Percentiles rank a stretch among this genome's conserved stretches.
Conservation (phyloP, 164 flowering plant genomes). For the Stephania cephalantha region DNA sequence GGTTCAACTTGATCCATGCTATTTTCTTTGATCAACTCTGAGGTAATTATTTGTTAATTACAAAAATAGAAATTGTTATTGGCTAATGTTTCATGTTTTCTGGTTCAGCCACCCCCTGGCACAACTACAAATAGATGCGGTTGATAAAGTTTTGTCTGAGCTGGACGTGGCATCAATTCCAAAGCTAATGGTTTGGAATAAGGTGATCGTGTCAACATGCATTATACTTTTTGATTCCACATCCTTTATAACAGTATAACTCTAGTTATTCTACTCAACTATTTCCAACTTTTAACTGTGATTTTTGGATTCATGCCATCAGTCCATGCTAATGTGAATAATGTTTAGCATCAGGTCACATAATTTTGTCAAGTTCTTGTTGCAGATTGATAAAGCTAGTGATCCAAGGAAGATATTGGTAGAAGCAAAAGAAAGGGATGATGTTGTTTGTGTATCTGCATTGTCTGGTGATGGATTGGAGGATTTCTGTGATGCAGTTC, state of each 20-base stretch:
- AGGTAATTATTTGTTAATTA: conserved; percentile 4
- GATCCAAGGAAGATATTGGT: conserved; percentile 52
- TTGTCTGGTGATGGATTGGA: conserved; percentile 64
- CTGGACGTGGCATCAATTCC: conserved; percentile 75
- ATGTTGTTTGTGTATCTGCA: conserved; percentile 77
- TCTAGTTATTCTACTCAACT: background rate
- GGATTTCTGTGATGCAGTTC: conserved; percentile 71
- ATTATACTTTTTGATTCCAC: background rate
- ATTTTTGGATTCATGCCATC: background rate
- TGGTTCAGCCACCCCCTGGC: conserved; percentile 78
- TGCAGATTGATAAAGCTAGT: conserved; percentile 69
- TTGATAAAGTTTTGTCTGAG: conserved; percentile 77
- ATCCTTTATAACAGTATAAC: background rate
- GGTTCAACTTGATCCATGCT: conserved; percentile 35
- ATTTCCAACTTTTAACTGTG: background rate
- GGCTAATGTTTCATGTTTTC: conserved; percentile 10
- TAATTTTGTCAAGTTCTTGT: conserved; percentile 7
- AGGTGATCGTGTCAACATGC: conserved; percentile 37
- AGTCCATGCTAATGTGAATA: background rate
- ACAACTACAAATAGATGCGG: conserved; percentile 82
- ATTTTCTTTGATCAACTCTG: too few relatives aligned
- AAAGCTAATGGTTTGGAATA: conserved; percentile 83
- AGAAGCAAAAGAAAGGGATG: conserved; percentile 56
- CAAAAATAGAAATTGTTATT: background rate
- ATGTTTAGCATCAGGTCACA: background rate